phyloP scores from a whole-genome alignment of 2,329 filamentous ascomycete genomes.

The Diaporthe sp. region DNA sequence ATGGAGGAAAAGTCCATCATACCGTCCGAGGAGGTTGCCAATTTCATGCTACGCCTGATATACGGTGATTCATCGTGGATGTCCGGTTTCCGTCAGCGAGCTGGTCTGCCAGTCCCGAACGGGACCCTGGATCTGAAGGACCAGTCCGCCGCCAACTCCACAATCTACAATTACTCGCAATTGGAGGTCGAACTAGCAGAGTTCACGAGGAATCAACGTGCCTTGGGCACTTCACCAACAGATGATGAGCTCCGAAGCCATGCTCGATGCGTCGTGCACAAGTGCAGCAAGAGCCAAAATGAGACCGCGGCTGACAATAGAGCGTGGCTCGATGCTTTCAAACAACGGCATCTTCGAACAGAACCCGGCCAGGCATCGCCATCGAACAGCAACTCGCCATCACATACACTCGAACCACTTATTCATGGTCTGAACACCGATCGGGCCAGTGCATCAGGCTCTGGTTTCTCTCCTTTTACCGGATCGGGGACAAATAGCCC shows the following conservation, averaged over 20 bases:
- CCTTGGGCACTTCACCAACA: conserved; percentile 62
- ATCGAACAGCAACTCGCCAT: conserved; percentile 38
- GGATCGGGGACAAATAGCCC: conserved; percentile 13
- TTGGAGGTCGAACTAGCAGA: conserved; percentile 70
- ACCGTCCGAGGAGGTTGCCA: conserved; percentile 65
- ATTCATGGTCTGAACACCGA: not conserved
- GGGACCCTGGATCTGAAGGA: conserved; percentile 65
- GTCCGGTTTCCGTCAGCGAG: conserved; percentile 67
- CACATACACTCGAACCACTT: conserved; percentile 18
- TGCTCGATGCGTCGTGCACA: conserved; percentile 73
- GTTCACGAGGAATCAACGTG: conserved; percentile 62
- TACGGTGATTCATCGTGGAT: conserved; percentile 68
- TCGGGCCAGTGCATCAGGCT: not conserved
- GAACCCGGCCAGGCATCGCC: conserved; percentile 44
- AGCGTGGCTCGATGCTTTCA: conserved; percentile 68
- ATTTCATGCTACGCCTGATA: conserved; percentile 70
- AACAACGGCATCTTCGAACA: conserved; percentile 56
- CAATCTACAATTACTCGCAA: conserved; percentile 70
- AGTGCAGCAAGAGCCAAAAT: conserved; percentile 74
- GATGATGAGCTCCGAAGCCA: conserved; percentile 70
- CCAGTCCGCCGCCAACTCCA: conserved; percentile 69
- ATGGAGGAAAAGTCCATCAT: conserved; percentile 66
- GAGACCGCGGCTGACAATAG: conserved; percentile 72
- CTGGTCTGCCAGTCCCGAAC: conserved; percentile 68
- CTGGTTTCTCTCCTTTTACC: not conserved